These are phyloP conservation scores for Boletus chippewaensis DNA, from an alignment of 1,284 basidiomycete species.

Conservation along the genomic window DNA sequence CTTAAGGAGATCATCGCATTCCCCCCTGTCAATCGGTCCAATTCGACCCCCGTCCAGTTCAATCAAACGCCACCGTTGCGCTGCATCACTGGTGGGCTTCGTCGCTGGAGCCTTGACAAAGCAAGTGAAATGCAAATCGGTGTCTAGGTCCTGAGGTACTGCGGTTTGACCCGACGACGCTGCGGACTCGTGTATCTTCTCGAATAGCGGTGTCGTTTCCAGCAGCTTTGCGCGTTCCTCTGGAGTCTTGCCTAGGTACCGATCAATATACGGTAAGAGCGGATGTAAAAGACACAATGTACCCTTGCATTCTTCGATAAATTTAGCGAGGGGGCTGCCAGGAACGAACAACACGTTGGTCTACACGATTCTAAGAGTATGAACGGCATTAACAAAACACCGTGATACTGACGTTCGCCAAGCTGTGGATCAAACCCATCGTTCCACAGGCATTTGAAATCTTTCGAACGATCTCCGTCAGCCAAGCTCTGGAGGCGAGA, in stretches of 20 bases:
- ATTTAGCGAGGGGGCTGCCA: constrained; percentile 53
- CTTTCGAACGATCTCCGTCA: constrained; percentile 34
- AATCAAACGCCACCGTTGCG: constrained; percentile 44
- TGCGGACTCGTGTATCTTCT: constrained; percentile 64
- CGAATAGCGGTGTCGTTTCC: constrained; percentile 70
- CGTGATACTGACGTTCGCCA: constrained; percentile 55
- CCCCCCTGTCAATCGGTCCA: constrained; percentile 76
- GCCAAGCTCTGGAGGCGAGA: neutral
- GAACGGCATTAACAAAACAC: constrained; percentile 6
- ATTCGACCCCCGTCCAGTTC: constrained; percentile 76
- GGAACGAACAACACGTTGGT: constrained; percentile 50
- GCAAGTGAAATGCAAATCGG: constrained; percentile 79
- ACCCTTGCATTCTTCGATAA: constrained; percentile 61
- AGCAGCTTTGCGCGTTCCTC: constrained; percentile 69
- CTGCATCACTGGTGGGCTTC: constrained; percentile 18
- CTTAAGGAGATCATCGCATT: constrained; percentile 52
- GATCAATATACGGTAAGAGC: constrained; percentile 5
- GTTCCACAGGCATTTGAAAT: constrained; percentile 87
- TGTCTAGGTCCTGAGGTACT: constrained; percentile 48
- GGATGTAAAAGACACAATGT: neutral
- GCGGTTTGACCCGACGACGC: constrained; percentile 67
- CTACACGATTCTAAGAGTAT: constrained; percentile 31
- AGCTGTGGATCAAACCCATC: constrained; percentile 77
- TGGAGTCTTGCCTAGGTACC: constrained; percentile 50
- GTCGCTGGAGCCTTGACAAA: constrained; percentile 65